Percentiles rank a stretch among this genome's conserved stretches.
phyloP scores from a whole-genome alignment of 2,329 filamentous ascomycete species.

The Aurifilum marmelostoma region DNA sequence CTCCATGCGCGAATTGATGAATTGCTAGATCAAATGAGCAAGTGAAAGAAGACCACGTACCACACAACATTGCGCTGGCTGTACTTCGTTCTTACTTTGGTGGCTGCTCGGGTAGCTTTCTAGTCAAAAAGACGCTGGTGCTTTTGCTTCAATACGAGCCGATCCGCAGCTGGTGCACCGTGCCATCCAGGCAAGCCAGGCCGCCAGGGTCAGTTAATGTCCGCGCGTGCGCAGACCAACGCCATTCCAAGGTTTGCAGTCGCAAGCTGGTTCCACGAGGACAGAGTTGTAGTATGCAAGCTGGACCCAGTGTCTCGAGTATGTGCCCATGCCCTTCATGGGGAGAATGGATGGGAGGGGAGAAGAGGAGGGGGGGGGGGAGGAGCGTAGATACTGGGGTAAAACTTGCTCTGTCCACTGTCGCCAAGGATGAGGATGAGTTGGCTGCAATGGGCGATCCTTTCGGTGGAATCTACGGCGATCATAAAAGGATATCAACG shows the following conservation, averaged over 20 bases:
- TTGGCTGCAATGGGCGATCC: neutral
- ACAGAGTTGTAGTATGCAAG: neutral
- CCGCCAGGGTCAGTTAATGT: neutral
- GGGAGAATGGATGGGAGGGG: too few species aligned
- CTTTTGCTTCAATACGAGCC: constrained; percentile 2
- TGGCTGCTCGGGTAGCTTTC: neutral
- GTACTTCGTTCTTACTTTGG: neutral
- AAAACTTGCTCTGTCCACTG: neutral
- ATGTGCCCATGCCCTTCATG: neutral
- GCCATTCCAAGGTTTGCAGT: neutral
- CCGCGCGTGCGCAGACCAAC: neutral
- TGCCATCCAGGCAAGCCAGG: constrained; percentile 3
- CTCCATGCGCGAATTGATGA: neutral
- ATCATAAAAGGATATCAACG: neutral
- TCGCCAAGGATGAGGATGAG: neutral
- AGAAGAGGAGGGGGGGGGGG: neutral
- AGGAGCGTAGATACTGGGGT: neutral
- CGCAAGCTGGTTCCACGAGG: neutral
- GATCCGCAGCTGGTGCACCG: neutral
- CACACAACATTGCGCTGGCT: neutral
- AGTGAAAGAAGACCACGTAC: neutral
- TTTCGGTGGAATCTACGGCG: neutral
- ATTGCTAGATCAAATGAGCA: too few species aligned
- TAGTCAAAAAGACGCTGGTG: neutral
- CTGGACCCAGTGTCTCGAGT: neutral